Conservation (phyloP, 108 stramenopile species). For the Discostella stelligeroides region DNA sequence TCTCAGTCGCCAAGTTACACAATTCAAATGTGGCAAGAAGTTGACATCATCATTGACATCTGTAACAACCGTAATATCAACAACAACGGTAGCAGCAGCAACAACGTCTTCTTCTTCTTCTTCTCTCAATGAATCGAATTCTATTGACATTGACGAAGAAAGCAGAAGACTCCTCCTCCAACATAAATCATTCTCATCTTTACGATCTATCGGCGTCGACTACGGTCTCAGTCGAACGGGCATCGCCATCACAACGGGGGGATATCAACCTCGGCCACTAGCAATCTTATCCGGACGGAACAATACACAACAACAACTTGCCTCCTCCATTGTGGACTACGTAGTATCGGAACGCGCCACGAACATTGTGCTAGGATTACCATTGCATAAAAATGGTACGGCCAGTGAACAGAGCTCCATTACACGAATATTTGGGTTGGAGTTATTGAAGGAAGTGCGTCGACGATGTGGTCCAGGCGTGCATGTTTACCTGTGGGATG, state of each 20-base stretch:
- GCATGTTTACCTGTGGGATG: conserved; percentile 75
- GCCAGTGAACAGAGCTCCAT: conserved; percentile 71
- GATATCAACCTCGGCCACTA: conserved; percentile 72
- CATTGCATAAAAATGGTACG: conserved; percentile 81
- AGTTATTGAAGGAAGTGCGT: conserved; percentile 18
- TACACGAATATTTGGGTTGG: conserved; percentile 69
- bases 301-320: conserved; percentile 55
- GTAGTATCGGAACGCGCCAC: conserved; percentile 54
- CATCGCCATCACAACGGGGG: conserved; percentile 65
- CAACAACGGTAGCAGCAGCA: too few relatives aligned
- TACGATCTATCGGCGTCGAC: conserved; percentile 86
- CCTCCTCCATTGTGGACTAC: conserved; percentile 47
- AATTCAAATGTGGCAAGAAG: too few relatives aligned
- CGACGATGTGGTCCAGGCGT: conserved; percentile 30
- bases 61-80: too few relatives aligned
- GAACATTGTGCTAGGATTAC: conserved; percentile 77
- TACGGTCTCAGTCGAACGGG: conserved; percentile 83
- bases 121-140: too few relatives aligned
- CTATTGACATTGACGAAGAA: too few relatives aligned
- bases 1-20: too few relatives aligned
- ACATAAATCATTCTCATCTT: too few relatives aligned
- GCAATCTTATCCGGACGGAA: conserved; percentile 48
- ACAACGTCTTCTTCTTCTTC: too few relatives aligned
- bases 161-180: too few relatives aligned
- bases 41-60: too few relatives aligned